Conservation (phyloP, 371 early-diverging fungal species). For the Funneliformis caledonium region DNA sequence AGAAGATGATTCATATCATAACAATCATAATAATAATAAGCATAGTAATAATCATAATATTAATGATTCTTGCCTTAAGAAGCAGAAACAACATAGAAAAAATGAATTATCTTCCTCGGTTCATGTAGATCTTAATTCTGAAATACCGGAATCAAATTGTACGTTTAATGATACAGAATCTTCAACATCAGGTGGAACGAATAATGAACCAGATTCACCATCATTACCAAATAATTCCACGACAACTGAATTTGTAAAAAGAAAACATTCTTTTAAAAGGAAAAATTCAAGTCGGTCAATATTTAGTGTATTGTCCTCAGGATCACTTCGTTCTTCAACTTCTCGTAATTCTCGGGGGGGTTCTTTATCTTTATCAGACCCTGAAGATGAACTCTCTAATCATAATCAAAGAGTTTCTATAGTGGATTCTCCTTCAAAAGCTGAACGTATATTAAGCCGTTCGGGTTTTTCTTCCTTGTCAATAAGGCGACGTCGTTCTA, state of each 20-base stretch:
- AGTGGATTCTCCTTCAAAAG: neutral
- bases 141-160: neutral
- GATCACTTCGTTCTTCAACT: constrained; percentile 13
- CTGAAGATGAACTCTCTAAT: constrained; percentile 3
- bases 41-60: neutral
- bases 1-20: constrained; percentile 14
- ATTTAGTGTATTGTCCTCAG: constrained; percentile 29
- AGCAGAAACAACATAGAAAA: neutral
- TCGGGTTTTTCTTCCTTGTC: constrained; percentile 29
- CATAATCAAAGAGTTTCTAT: neutral
- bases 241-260: neutral
- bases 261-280: constrained; percentile 13
- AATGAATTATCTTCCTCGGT: neutral
- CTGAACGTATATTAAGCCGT: constrained; percentile 23
- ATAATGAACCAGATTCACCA: constrained; percentile 22
- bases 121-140: neutral
- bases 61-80: neutral
- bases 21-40: neutral
- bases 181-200: neutral
- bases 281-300: constrained; percentile 37
- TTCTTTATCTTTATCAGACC: constrained; percentile 30
- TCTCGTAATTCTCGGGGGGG: neutral
- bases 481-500: constrained; percentile 14
- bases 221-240: neutral
- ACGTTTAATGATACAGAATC: constrained; percentile 19